Evolutionary conservation across 2,329 filamentous ascomycete genomes (phyloP), one percentile per base, ranked within the genome.

Genomic region (Aureobasidium namibiae): DNA sequence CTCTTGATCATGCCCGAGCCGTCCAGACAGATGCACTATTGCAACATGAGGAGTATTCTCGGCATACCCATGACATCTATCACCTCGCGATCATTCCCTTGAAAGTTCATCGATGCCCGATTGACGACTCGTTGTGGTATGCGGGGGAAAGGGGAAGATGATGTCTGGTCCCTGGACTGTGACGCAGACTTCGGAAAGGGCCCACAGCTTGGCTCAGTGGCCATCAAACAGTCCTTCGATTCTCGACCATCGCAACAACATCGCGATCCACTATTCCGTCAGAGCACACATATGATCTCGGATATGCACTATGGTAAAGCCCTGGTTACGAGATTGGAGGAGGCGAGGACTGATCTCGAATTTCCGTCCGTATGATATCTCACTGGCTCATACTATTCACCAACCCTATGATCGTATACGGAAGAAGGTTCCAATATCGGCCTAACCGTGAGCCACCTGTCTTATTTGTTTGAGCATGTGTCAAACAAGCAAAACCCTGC

Each of bases 401-500:
- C 16, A 52, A 39, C 33, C 33, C n/a, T 41, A 42, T 41, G 36
- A 42, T 34, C 42, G 38, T 21, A 42, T 41, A 16, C 10, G 50
- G 50, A 54, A 52, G 38, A 16, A 16, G 42, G 38, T 29, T 26
- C 39, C 52, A 45, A 44, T 45, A 26, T 18, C 45, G 14, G 11
- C 13, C 1, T 16, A 56, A 56, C 36, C 52, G 29, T 24, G 14
- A 42, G 33, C 36, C 24, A 54, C 34, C 38, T 29, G 50, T 24
- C 26, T 56, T 56, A 45, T 56, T 56, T 56, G 39, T 56, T 56
- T 56, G 52, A 56, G 16, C 18, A 45, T 36, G 39, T 56, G 52
- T 56, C 52, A 56, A 56, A 56, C 52, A 56, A 56, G 52, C 52
- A 56, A 56, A 56, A 26, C 24, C 50, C 31, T 33, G 9, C 29